A percentile compares a stretch with the other conserved stretches of the same genome.
phyloP scores from a whole-genome alignment of 1,139 yeast species.

The Geotrichum cucujoidarum region DNA sequence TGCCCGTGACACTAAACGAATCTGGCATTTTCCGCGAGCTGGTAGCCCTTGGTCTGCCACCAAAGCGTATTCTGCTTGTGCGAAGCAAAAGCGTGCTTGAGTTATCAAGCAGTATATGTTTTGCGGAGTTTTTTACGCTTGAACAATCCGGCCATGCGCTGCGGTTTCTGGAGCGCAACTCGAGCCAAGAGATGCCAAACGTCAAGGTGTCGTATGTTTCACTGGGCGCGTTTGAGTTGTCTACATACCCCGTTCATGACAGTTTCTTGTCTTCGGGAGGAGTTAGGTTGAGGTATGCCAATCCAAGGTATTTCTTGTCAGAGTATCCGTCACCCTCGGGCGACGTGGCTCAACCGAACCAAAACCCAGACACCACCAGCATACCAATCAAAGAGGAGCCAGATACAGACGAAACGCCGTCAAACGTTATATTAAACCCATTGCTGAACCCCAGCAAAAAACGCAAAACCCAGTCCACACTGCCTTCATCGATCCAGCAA shows the following conservation, averaged over 20 bases:
- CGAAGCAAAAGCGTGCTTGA: conserved; percentile 8
- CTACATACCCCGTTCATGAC: conserved; percentile 10
- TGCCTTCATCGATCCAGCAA: not conserved
- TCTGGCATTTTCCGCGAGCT: not conserved
- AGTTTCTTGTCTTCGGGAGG: conserved; percentile 16
- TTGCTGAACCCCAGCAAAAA: not conserved
- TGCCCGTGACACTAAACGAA: conserved; percentile 4
- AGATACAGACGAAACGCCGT: too few species aligned
- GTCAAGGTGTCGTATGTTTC: conserved; percentile 16
- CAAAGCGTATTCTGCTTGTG: conserved; percentile 9
- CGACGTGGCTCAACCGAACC: not conserved
- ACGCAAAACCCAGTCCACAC: not conserved
- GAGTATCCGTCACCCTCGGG: conserved; percentile 14
- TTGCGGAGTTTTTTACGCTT: conserved; percentile 14
- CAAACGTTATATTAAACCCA: not conserved
- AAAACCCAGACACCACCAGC: not conserved
- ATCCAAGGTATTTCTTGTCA: conserved; percentile 8
- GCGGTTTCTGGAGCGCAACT: not conserved
- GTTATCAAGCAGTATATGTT: conserved; percentile 17
- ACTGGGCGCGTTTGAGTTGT: conserved; percentile 18
- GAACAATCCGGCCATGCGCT: conserved; percentile 11
- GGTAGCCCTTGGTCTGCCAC: not conserved
- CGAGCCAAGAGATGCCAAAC: not conserved
- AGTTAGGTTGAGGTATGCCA: conserved; percentile 13
- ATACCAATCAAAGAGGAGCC: too few species aligned